Conservation (phyloP, 2,329 filamentous ascomycete species). For the Trichoderma cornu-damae region DNA sequence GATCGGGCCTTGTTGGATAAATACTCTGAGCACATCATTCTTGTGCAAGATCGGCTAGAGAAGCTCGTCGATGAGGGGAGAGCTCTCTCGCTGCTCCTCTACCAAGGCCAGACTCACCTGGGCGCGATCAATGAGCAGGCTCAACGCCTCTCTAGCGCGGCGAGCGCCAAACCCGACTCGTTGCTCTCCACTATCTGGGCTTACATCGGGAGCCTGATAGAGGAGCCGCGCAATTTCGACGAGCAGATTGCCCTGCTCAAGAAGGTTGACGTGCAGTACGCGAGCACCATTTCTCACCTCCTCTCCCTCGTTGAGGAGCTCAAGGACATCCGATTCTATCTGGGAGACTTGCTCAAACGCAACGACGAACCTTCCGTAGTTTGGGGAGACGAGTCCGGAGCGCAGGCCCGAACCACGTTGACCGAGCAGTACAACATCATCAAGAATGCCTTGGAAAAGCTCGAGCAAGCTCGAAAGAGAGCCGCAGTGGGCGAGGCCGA, state of each 20-base stretch:
- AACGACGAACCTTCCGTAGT: constrained; percentile 53
- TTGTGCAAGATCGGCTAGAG: constrained; percentile 65
- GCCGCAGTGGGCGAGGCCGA: neutral
- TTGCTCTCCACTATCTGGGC: constrained; percentile 69
- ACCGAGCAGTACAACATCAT: constrained; percentile 12
- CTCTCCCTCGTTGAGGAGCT: constrained; percentile 65
- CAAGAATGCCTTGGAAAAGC: neutral
- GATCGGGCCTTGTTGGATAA: constrained; percentile 63
- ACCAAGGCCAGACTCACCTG: constrained; percentile 64
- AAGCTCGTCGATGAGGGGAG: constrained; percentile 65
- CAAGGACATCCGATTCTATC: constrained; percentile 63
- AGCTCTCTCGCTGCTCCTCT: constrained; percentile 59
- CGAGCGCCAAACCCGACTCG: constrained; percentile 57
- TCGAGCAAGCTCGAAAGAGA: constrained; percentile 7
- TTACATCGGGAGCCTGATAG: constrained; percentile 63
- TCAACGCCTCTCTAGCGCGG: constrained; percentile 55
- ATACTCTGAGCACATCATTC: constrained; percentile 66
- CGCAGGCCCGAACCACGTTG: neutral
- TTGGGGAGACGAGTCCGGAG: constrained; percentile 1
- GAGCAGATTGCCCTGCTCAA: constrained; percentile 59
- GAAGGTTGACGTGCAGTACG: constrained; percentile 62
- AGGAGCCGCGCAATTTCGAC: constrained; percentile 55
- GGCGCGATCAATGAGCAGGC: constrained; percentile 65
- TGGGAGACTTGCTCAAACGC: constrained; percentile 66
- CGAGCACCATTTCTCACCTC: constrained; percentile 63